phyloP scores from a whole-genome alignment of 2,329 filamentous ascomycete genomes.

The Fusarium sp. region DNA sequence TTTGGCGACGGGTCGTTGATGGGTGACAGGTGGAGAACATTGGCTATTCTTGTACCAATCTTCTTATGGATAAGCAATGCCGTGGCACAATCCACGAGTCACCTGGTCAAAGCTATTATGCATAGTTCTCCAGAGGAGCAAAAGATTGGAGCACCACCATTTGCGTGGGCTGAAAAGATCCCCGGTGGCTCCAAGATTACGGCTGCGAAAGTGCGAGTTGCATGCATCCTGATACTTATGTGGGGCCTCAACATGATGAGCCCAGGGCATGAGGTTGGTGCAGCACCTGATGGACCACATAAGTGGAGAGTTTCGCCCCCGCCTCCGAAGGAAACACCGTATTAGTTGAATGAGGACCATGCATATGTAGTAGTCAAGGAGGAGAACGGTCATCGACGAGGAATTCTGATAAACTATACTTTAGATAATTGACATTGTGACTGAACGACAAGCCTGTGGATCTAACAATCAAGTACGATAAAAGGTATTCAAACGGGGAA shows the following conservation, averaged over 20 bases:
- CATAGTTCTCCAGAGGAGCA: not conserved
- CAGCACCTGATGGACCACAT: not conserved
- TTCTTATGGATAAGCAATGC: conserved; percentile 44
- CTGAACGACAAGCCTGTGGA: no score
- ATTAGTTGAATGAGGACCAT: not conserved
- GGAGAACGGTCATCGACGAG: no score
- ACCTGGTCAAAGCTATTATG: not conserved
- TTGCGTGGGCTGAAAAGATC: not conserved
- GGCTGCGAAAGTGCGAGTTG: not conserved
- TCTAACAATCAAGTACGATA: not conserved
- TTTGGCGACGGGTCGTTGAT: conserved; percentile 36
- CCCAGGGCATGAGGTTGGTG: not conserved
- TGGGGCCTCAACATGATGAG: not conserved
- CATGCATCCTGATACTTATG: not conserved
- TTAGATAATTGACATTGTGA: no score
- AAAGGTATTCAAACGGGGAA: not conserved
- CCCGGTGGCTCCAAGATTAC: not conserved
- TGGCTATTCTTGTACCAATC: conserved; percentile 39
- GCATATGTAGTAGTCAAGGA: not conserved
- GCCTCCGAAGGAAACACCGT: not conserved
- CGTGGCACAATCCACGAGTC: conserved; percentile 34
- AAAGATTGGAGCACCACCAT: not conserved
- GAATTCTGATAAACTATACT: no score
- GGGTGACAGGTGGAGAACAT: conserved; percentile 39
- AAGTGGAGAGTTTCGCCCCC: not conserved